Evolutionary conservation across 2,329 filamentous ascomycete genomes (phyloP).

Genomic region (Aspergillus brunneoviolaceus): DNA sequence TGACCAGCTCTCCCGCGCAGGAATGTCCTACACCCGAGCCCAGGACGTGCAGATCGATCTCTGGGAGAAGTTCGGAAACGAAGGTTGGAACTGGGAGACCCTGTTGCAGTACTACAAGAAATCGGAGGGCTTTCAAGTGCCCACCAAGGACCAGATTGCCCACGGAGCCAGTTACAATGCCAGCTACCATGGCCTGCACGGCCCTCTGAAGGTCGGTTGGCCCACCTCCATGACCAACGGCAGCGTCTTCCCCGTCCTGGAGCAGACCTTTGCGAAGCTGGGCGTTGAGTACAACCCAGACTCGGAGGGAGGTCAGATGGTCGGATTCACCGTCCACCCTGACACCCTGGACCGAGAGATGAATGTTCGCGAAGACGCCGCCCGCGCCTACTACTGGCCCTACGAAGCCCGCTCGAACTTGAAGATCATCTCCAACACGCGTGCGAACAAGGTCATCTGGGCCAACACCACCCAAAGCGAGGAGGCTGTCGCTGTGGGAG

Average conservation of each 20-base stretch:
- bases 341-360: conserved; percentile 41
- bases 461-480: conserved; percentile 14
- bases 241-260: conserved; percentile 33
- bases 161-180: conserved; percentile 30
- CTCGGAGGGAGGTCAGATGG: conserved; percentile 46
- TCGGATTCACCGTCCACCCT: conserved; percentile 46
- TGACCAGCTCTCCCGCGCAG: conserved; percentile 17
- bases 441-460: conserved; percentile 45
- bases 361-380: conserved; percentile 49
- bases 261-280: conserved; percentile 39
- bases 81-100: conserved; percentile 35
- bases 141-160: conserved; percentile 22
- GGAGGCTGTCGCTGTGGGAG: conserved; percentile 27
- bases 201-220: conserved; percentile 34
- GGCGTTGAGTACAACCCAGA: conserved; percentile 46
- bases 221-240: conserved; percentile 22
- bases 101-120: conserved; percentile 35
- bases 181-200: conserved; percentile 29
- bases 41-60: conserved; percentile 39
- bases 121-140: conserved; percentile 29
- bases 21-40: conserved; percentile 41
- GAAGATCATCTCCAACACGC: conserved; percentile 45
- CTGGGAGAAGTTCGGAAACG: conserved; percentile 37
- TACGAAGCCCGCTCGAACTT: conserved; percentile 45
- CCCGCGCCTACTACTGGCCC: conserved; percentile 51